A percentile compares a stretch with the other conserved stretches of the same genome.
Evolutionary conservation across 371 early-diverging fungal genomes (phyloP).

Genomic region (Haplosporangium sp.): DNA sequence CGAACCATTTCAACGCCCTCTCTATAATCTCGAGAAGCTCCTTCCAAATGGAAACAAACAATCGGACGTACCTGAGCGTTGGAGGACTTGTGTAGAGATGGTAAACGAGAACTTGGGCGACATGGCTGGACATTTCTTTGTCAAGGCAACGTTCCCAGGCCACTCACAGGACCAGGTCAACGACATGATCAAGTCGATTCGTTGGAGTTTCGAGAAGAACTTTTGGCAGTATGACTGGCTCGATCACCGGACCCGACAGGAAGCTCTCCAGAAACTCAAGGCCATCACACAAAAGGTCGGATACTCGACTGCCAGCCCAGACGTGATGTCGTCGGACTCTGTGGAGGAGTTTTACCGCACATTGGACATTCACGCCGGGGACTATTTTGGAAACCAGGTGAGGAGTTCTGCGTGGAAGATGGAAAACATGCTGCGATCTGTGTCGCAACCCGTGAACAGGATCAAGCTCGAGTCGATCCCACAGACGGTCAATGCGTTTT

Average conservation of each 20-base stretch:
- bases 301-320: conserved; percentile 15
- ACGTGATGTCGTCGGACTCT: conserved; percentile 11
- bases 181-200: conserved; percentile 18
- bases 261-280: conserved; percentile 31
- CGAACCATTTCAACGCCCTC: conserved; percentile 12
- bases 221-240: conserved; percentile 41
- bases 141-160: conserved; percentile 25
- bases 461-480: conserved; percentile 16
- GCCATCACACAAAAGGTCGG: conserved; percentile 26
- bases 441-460: conserved; percentile 7
- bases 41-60: neutral
- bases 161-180: conserved; percentile 15
- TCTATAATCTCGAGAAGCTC: conserved; percentile 11
- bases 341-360: conserved; percentile 16
- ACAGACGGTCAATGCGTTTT: conserved; percentile 38
- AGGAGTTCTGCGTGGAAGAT: conserved; percentile 15
- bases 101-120: conserved; percentile 31
- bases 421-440: conserved; percentile 10
- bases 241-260: conserved; percentile 16
- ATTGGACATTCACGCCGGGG: conserved; percentile 1
- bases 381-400: conserved; percentile 39
- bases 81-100: conserved; percentile 16
- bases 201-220: conserved; percentile 23
- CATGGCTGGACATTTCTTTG: conserved; percentile 35
- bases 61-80: neutral